Percentiles rank a stretch among this genome's conserved stretches.
These are phyloP conservation scores for Waltergamsia citrina DNA, from an alignment of 2,329 filamentous ascomycete genomes.

Conservation along the genomic window DNA sequence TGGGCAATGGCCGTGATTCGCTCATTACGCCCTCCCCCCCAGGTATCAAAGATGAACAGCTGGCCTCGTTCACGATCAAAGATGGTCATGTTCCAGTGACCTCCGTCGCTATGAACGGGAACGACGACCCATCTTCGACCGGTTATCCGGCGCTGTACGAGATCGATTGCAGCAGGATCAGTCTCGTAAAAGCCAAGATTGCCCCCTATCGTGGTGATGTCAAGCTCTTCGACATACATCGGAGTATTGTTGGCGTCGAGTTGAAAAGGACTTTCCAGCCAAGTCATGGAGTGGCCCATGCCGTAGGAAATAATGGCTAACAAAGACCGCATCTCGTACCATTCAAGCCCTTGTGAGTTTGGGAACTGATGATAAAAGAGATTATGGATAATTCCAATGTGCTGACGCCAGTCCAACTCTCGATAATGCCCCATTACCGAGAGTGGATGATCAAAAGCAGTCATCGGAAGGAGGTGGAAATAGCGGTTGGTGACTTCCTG, in stretches of 20 bases:
- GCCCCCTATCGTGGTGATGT: conserved; percentile 4
- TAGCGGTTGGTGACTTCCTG: no score
- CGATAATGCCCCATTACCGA: no score
- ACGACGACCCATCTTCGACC: conserved; percentile 8
- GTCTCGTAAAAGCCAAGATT: conserved; percentile 3
- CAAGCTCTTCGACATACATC: no score
- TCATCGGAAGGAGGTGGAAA: no score
- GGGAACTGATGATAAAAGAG: no score
- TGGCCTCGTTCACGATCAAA: conserved; percentile 10
- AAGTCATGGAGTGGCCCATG: conserved; percentile 8
- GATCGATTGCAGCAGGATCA: background rate
- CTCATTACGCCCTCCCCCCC: conserved; percentile 1
- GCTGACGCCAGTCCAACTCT: no score
- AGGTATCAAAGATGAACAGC: conserved; percentile 11
- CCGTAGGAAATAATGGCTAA: conserved; percentile 10
- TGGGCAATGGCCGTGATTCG: conserved; percentile 8
- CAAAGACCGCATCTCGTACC: conserved; percentile 7
- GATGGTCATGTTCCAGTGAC: conserved; percentile 11
- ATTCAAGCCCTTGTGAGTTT: no score
- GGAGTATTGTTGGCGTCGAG: no score
- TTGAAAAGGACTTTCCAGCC: no score
- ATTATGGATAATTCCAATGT: no score
- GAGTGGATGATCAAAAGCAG: no score
- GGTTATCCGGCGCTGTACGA: conserved; percentile 1
- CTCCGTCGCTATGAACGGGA: no score